phyloP scores from a whole-genome alignment of 2,329 filamentous ascomycete genomes.

The Talaromyces atroroseus region DNA sequence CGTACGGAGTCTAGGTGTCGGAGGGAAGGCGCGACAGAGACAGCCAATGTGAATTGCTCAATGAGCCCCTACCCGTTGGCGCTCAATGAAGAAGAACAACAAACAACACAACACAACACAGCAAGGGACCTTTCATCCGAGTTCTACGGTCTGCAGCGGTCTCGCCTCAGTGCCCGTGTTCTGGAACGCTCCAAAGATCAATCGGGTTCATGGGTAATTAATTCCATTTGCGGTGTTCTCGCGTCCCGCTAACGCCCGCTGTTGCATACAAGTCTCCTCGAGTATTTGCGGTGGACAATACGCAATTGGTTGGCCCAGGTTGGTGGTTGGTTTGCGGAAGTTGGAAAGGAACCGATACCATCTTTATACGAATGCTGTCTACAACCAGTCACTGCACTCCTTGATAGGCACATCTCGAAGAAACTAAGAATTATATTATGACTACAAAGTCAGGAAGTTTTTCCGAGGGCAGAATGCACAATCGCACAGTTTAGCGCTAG shows the following conservation, averaged over 20 bases:
- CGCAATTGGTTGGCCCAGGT: too few relatives aligned
- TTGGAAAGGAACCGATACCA: too few relatives aligned
- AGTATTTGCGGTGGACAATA: too few relatives aligned
- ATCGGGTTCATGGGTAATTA: not conserved
- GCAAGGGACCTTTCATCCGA: not conserved
- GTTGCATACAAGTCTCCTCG: not conserved
- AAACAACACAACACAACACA: not conserved
- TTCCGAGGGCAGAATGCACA: not conserved
- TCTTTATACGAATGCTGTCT: too few relatives aligned
- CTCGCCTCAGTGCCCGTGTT: not conserved
- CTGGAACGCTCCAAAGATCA: not conserved
- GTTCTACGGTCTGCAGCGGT: not conserved
- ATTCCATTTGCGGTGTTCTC: slow-evolving; percentile 1
- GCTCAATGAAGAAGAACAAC: not conserved
- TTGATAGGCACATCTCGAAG: too few relatives aligned
- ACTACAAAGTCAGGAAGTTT: not conserved
- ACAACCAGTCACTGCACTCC: too few relatives aligned
- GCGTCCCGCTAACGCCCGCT: not conserved
- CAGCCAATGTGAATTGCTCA: too few relatives aligned
- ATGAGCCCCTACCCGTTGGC: too few relatives aligned
- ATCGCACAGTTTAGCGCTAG: not conserved
- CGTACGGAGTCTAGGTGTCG: not conserved
- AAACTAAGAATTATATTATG: too few relatives aligned
- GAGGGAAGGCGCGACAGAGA: not conserved
- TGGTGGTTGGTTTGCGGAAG: too few relatives aligned